Conservation (phyloP, 1,284 basidiomycete species). For the Lignosus rhinocerotis region DNA sequence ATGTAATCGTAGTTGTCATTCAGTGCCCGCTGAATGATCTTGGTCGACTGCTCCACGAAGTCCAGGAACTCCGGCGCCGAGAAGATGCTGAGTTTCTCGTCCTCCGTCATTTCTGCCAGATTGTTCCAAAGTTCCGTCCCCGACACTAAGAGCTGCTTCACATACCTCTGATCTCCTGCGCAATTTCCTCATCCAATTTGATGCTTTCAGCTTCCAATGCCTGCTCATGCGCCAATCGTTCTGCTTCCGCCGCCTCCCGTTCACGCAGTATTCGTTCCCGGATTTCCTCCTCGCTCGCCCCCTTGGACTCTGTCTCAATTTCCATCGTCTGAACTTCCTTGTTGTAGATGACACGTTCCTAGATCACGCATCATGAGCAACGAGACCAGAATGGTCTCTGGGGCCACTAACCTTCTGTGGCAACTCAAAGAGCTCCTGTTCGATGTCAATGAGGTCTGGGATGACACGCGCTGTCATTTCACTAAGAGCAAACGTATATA, state of each 20-base stretch:
- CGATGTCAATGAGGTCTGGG: slow-evolving; percentile 82
- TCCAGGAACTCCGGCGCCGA: slow-evolving; percentile 87
- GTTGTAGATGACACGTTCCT: slow-evolving; percentile 91
- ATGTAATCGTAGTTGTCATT: slow-evolving; percentile 97
- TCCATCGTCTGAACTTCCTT: slow-evolving; percentile 90
- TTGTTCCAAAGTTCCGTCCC: not conserved
- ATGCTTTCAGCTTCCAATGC: slow-evolving; percentile 82
- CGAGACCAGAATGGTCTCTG: not conserved
- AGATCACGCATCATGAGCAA: not conserved
- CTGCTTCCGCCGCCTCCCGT: slow-evolving; percentile 62
- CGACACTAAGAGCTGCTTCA: not conserved
- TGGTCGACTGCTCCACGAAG: slow-evolving; percentile 94
- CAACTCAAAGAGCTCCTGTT: slow-evolving; percentile 88
- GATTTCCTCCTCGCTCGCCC: slow-evolving; percentile 70
- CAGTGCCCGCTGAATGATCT: slow-evolving; percentile 94
- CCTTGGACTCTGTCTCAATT: slow-evolving; percentile 49
- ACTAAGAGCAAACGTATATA: slow-evolving; percentile 35
- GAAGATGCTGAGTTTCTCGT: slow-evolving; percentile 81
- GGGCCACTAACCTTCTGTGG: slow-evolving; percentile 68
- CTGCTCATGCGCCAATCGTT: slow-evolving; percentile 69
- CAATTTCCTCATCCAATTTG: slow-evolving; percentile 78
- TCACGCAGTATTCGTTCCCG: slow-evolving; percentile 69
- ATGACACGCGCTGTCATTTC: slow-evolving; percentile 62
- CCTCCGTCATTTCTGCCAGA: slow-evolving; percentile 74
- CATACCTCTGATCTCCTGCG: slow-evolving; percentile 76